Base-by-base conservation (phyloP, 2,329 filamentous ascomycete species). In the Annulohypoxylon truncatum region DNA sequence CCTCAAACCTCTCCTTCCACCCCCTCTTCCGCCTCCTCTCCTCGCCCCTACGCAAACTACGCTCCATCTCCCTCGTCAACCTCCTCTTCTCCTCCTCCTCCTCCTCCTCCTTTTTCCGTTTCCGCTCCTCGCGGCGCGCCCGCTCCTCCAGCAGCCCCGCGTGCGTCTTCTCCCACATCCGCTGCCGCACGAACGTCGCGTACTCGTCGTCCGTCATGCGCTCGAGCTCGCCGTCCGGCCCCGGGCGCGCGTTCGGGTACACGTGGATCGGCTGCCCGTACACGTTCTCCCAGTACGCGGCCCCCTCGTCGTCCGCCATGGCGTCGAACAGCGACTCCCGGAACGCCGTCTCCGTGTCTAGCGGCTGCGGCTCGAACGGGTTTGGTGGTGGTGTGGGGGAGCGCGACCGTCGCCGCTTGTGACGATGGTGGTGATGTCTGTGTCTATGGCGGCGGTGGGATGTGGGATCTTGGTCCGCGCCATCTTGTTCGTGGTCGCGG, bases 121-220 rank as follows among this genome's bases (percentile, higher is more conserved):
- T 80, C 76, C 84, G 84, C 73, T 82, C 84, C 70, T 89, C 85
- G 58, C 87, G 82, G 46, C 85, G 81, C 59, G 89, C 89, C 61
- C 90, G 86, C 78, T 96, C 93, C 73, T 96, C 92, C 0, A 95
- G 78, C 55, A 96, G 81, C 20, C 95, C 92, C 70, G 95, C 90
- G 75, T 97, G 89, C 56, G 92, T 96, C 81, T 93, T 94, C 83
- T 97, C 94, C 91, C 94, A 99, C 96, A 99, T 98, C 79, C 89
- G 90, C 55, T 86, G 86, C 15, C 95, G 89, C 38, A 99, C 95
- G 77, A 94, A 91, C 1, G 89, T 84, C 0, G 93, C 92, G 77
- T 98, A 99, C 77, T 97, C 92, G 26, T 98, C 94, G 72, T 98
- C 96, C 7, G 85, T 89, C 95, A 98, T 98, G 68, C 85, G 85